phyloP scores from a whole-genome alignment of 1,139 yeast genomes.

The Saccharomycopsis phalli region DNA sequence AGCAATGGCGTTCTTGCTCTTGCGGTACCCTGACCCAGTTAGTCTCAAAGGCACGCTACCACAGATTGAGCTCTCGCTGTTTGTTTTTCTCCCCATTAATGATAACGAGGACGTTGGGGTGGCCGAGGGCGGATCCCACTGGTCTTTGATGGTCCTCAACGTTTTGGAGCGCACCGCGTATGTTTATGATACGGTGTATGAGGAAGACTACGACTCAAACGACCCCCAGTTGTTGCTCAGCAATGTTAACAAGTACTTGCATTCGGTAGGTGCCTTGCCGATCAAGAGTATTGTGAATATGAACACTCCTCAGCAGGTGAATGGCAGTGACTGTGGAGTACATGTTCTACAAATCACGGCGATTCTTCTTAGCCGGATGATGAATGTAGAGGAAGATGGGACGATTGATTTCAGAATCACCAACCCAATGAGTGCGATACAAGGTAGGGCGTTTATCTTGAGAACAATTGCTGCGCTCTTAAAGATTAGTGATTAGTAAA shows the following conservation, averaged over 20 bases:
- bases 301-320: conserved; percentile 63
- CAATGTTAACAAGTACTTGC: conserved; percentile 29
- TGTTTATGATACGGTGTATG: conserved; percentile 40
- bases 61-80: conserved; percentile 28
- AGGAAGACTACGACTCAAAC: conserved; percentile 26
- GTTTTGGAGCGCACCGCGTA: conserved; percentile 32
- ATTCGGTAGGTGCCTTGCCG: conserved; percentile 17
- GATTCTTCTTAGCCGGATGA: conserved; percentile 31
- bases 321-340: conserved; percentile 75
- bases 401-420: conserved; percentile 28
- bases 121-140: conserved; percentile 47
- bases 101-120: conserved; percentile 40
- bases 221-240: conserved; percentile 30
- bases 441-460: conserved; percentile 37
- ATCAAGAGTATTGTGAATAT: conserved; percentile 21
- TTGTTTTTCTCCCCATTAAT: conserved; percentile 43
- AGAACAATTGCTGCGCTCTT: no score
- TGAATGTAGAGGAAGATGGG: conserved; percentile 25
- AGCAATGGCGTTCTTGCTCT: conserved; percentile 32
- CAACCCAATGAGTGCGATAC: conserved; percentile 33
- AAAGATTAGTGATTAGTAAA: no score
- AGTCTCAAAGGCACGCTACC: conserved; percentile 34
- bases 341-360: conserved; percentile 47
- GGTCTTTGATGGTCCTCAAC: conserved; percentile 43
- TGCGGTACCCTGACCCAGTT: conserved; percentile 26